Evolutionary conservation across 1,139 yeast species (phyloP).

Genomic region (Taphrina wiesneri): DNA sequence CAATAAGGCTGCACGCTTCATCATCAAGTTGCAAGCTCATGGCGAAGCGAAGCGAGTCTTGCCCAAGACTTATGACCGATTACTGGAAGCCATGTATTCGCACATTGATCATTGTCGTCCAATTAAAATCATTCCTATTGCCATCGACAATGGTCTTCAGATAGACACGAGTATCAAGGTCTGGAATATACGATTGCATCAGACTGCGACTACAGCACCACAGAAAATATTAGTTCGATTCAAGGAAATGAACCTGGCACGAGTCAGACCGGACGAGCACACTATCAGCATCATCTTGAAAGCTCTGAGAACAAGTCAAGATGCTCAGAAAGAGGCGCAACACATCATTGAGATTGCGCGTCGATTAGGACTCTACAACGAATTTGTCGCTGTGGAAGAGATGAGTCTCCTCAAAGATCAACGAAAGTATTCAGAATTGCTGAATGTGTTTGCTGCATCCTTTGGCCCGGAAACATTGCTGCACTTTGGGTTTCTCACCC

Average conservation of each 20-base stretch:
- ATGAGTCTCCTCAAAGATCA: constrained; percentile 18
- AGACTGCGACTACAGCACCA: constrained; percentile 8
- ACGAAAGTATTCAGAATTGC: constrained; percentile 4
- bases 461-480: constrained; percentile 6
- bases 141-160: neutral
- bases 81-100: neutral
- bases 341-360: constrained; percentile 13
- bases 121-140: neutral
- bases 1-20: neutral
- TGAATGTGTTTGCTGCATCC: constrained; percentile 1
- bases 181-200: constrained; percentile 25
- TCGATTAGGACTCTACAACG: constrained; percentile 19
- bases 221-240: neutral
- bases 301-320: neutral
- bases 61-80: constrained; percentile 11
- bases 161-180: neutral
- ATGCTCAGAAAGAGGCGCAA: neutral
- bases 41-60: neutral
- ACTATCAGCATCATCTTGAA: constrained; percentile 17
- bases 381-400: constrained; percentile 25
- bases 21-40: constrained; percentile 5
- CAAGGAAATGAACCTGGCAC: neutral
- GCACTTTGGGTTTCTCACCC: constrained; percentile 23
- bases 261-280: neutral
- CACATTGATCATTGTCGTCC: neutral